Evolutionary conservation across 176 grass and related monocot genomes (phyloP).

Genomic region (Tillandsia fasciculata): DNA sequence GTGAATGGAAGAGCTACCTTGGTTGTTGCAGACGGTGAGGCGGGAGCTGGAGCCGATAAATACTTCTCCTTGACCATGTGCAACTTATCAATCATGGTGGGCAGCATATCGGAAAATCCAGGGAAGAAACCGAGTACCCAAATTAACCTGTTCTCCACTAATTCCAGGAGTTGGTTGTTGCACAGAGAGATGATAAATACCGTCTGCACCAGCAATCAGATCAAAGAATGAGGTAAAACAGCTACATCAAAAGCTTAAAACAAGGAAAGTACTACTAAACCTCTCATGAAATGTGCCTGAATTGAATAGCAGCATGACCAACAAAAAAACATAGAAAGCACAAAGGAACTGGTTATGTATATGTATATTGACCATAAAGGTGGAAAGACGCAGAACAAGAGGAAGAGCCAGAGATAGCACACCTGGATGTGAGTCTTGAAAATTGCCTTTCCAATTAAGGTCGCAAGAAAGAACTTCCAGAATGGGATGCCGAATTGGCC

Average conservation of each 20-base stretch:
- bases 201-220: conserved; percentile 43
- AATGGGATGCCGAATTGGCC: conserved; percentile 86
- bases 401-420: conserved; percentile 4
- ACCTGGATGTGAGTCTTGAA: conserved; percentile 94
- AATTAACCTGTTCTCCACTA: conserved; percentile 71
- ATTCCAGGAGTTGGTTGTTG: conserved; percentile 92
- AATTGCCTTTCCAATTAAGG: conserved; percentile 87
- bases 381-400: not conserved
- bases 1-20: conserved; percentile 30
- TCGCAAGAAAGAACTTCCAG: conserved; percentile 96
- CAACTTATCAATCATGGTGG: conserved; percentile 64
- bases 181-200: conserved; percentile 69
- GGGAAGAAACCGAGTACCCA: conserved; percentile 62
- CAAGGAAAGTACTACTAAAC: not conserved
- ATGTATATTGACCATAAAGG: not conserved
- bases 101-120: conserved; percentile 59
- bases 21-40: conserved; percentile 23
- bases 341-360: not conserved
- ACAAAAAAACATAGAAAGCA: not conserved
- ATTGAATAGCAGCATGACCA: not conserved
- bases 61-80: conserved; percentile 61
- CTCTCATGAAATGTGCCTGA: not conserved
- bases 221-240: conserved; percentile 11
- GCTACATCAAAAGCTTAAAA: not conserved
- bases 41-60: conserved; percentile 41